Conservation (phyloP, 306 rosid genomes). For the Echinosophora koreensis region DNA sequence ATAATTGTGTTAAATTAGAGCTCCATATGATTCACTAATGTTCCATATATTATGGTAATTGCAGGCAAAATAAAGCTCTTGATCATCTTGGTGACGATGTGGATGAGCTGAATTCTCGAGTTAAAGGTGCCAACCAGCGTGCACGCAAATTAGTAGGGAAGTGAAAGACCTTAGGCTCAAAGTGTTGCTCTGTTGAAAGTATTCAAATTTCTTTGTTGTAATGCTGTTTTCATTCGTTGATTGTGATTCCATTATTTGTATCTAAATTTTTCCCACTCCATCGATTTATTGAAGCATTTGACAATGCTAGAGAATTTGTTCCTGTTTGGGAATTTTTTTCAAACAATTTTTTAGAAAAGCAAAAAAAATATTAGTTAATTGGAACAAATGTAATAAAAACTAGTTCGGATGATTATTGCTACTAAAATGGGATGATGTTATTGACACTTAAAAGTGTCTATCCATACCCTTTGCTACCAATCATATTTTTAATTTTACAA, state of each 20-base stretch:
- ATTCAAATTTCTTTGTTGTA: constrained; percentile 3
- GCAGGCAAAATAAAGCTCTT: constrained; percentile 94
- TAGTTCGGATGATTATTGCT: constrained; percentile 1
- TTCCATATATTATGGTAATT: constrained; percentile 40
- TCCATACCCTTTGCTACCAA: too few relatives aligned
- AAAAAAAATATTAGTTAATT: background rate
- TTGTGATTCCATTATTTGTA: constrained; percentile 9
- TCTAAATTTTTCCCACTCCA: background rate
- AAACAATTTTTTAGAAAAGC: background rate
- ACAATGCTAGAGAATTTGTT: constrained; percentile 12
- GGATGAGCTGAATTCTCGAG: constrained; percentile 77
- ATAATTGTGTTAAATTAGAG: constrained; percentile 1
- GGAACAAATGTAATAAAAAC: background rate
- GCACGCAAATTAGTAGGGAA: constrained; percentile 69
- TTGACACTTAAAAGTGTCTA: too few relatives aligned
- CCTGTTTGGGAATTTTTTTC: background rate
- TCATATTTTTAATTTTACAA: too few relatives aligned
- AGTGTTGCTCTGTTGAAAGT: background rate
- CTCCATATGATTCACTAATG: background rate
- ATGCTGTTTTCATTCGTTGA: constrained; percentile 18
- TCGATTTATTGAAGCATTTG: constrained; percentile 2
- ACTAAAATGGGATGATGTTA: background rate
- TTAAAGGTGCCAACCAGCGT: constrained; percentile 89
- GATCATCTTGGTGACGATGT: constrained; percentile 82
- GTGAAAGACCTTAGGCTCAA: constrained; percentile 41